These are phyloP conservation scores for Rosa persica DNA, from an alignment of 306 rosid genomes.

Conservation along the genomic window DNA sequence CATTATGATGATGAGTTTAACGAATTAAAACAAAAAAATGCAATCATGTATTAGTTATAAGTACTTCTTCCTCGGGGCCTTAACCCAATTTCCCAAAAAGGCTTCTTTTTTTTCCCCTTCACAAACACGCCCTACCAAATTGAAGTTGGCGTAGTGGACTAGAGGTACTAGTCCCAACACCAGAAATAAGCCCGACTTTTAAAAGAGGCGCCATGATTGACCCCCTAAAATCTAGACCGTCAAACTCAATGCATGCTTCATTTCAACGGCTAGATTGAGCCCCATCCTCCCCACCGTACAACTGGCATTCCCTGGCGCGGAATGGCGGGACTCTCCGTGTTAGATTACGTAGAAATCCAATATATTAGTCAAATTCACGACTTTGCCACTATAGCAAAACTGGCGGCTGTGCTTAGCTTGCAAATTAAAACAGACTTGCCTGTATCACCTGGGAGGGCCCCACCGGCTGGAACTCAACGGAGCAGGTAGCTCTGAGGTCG, in stretches of 20 bases:
- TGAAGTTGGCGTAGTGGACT: neutral
- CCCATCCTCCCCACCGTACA: neutral
- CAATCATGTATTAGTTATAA: neutral
- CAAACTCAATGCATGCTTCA: neutral
- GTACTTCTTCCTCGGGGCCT: neutral
- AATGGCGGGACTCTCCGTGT: slow-evolving; percentile 19
- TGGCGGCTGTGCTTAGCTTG: slow-evolving; percentile 2
- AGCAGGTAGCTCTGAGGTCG: neutral
- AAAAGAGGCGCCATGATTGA: slow-evolving; percentile 4
- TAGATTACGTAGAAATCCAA: neutral
- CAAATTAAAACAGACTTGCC: neutral
- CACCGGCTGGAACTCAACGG: neutral
- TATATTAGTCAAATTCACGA: neutral
- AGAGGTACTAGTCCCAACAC: neutral
- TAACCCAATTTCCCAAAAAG: neutral
- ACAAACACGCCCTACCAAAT: slow-evolving; percentile 23
- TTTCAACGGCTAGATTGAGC: slow-evolving; percentile 30
- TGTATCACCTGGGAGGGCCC: neutral
- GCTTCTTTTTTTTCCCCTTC: neutral
- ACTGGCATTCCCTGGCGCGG: neutral
- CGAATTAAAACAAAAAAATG: neutral
- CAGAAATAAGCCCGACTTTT: neutral
- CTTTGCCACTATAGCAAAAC: neutral
- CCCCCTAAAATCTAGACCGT: slow-evolving; percentile 20
- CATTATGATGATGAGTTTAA: neutral